Evolutionary conservation across 352 stramenopile species (phyloP).

Genomic region (Pythium pectinolyticum): DNA sequence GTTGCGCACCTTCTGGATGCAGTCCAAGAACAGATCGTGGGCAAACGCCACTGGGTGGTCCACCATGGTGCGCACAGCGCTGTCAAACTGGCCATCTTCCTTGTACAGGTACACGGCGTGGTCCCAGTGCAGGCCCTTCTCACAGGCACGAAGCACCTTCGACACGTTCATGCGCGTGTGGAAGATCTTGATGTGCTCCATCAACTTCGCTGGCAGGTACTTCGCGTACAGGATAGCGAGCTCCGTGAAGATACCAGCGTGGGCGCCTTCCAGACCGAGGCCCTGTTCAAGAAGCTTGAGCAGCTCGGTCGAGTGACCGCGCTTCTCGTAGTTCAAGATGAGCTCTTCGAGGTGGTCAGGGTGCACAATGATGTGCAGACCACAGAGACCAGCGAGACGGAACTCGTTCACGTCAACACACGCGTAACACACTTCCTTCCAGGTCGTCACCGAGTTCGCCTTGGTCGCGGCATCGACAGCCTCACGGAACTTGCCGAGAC

Average conservation of each 20-base stretch:
- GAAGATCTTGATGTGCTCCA: conserved; percentile 99
- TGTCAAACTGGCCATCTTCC: conserved; percentile 99
- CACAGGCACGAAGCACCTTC: conserved; percentile 97
- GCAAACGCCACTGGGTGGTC: conserved; percentile 97
- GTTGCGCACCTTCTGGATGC: conserved; percentile 99
- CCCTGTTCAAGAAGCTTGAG: conserved; percentile 99
- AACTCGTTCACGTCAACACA: conserved; percentile 98
- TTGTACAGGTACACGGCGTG: conserved; percentile 99
- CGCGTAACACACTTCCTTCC: conserved; percentile 99
- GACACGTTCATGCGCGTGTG: conserved; percentile 99
- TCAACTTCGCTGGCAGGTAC: conserved; percentile 98
- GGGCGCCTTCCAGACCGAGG: conserved; percentile 97
- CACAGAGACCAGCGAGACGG: conserved; percentile 96
- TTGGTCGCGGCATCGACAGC: conserved; percentile 98
- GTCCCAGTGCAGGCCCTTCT: conserved; percentile 98
- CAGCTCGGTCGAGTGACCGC: conserved; percentile 95
- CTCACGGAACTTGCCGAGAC: conserved; percentile 98
- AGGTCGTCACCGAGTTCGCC: conserved; percentile 99
- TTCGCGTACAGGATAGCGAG: conserved; percentile 99
- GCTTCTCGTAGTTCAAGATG: conserved; percentile 98
- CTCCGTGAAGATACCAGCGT: conserved; percentile 99
- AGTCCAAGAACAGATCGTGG: conserved; percentile 99
- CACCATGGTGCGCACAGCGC: conserved; percentile 99
- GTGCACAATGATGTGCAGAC: conserved; percentile 99
- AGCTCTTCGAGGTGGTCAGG: conserved; percentile 99